Evolutionary conservation across 805 yeast genomes (phyloP).

Genomic region (Huiozyma sinensis): DNA sequence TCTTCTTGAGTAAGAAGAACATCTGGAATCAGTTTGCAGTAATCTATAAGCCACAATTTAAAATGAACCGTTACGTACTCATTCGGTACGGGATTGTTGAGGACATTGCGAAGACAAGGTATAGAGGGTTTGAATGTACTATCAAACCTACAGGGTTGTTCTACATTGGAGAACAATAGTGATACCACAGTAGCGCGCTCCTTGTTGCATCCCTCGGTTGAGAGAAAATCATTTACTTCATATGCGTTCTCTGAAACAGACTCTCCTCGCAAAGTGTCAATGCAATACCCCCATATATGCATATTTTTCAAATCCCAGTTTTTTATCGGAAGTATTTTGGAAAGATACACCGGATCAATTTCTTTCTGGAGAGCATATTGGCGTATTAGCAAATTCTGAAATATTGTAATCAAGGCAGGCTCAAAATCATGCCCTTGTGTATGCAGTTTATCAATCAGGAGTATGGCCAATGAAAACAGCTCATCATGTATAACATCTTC

Average conservation of each 20-base stretch:
- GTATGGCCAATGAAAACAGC: not conserved
- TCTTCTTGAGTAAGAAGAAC: not conserved
- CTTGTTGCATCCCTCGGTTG: too few species aligned
- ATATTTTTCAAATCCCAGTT: too few species aligned
- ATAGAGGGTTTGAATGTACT: too few species aligned
- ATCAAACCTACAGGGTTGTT: too few species aligned
- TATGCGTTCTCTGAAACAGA: not conserved
- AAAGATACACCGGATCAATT: not conserved
- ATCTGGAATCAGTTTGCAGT: not conserved
- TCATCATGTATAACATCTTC: constrained; percentile 10
- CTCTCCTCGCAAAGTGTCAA: not conserved
- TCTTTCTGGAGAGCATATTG: constrained; percentile 1
- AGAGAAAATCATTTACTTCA: too few species aligned
- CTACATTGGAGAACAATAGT: too few species aligned
- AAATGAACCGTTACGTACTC: not conserved
- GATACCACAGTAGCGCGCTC: too few species aligned
- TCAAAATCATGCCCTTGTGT: too few species aligned
- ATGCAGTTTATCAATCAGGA: too few species aligned
- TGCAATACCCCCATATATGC: not conserved
- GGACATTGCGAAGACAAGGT: not conserved
- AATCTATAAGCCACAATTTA: not conserved
- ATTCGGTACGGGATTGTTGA: not conserved
- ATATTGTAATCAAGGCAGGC: not conserved
- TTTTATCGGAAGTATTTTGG: not conserved
- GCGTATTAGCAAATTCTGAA: constrained; percentile 8